phyloP scores from a whole-genome alignment of 345 rosid species.

The Heritiera littoralis region DNA sequence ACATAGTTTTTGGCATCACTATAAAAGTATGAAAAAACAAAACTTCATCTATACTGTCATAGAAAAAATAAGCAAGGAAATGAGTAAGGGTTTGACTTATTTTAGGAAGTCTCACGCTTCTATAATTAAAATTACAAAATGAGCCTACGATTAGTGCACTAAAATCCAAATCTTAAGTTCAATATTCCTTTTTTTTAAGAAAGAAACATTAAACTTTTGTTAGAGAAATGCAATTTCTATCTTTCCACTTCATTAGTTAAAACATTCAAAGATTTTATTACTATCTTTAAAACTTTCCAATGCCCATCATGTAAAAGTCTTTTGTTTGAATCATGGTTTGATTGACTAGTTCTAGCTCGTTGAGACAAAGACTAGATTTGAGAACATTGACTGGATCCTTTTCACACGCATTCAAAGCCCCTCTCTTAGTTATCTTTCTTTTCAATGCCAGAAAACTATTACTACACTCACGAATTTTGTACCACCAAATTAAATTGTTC shows the following conservation, averaged over 20 bases:
- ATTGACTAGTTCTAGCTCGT: neutral
- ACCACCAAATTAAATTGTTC: slow-evolving; percentile 21
- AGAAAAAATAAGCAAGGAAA: neutral
- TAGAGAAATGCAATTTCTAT: too few species aligned
- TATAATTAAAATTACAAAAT: neutral
- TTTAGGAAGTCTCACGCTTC: neutral
- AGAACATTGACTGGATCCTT: neutral
- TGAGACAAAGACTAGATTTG: neutral
- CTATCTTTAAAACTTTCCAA: too few species aligned
- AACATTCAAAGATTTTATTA: too few species aligned
- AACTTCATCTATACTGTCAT: too few species aligned
- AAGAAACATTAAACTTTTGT: too few species aligned
- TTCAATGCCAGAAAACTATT: slow-evolving; percentile 11
- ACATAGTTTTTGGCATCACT: neutral
- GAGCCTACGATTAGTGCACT: neutral
- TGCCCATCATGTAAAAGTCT: neutral
- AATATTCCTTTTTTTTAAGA: too few species aligned
- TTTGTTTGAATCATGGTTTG: neutral
- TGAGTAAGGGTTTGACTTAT: neutral
- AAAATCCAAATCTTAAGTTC: neutral
- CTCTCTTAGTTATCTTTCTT: slow-evolving; percentile 10
- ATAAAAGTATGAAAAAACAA: neutral
- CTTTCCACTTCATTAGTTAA: too few species aligned
- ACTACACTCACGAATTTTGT: slow-evolving; percentile 18
- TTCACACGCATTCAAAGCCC: neutral